Base-by-base conservation (phyloP, 805 yeast genomes). In the Maudiozyma turicensis region DNA sequence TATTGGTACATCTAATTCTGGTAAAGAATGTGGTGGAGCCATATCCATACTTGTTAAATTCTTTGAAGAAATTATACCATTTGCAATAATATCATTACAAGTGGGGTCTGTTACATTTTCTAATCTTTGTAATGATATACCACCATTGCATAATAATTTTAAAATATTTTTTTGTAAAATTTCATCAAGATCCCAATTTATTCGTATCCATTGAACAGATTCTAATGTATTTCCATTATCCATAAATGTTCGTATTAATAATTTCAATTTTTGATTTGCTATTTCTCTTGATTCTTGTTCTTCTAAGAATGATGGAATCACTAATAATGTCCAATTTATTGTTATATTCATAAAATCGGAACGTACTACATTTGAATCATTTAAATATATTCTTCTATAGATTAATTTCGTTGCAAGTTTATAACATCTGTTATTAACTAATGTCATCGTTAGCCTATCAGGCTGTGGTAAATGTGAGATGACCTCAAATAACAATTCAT, bases 101-200 rank as follows among this genome's bases (percentile, higher is more conserved):
- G 52, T 42, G 26, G 73, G 71, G 42, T 69, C 69, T 1, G 73
- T 71, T 9, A 72, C 65, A 52, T 71, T 72, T 55, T 72, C 75
- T 39, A 72, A 49, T 37, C 70, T 51, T 45, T 57, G 57, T 11
- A 71, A 52, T 20, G 70, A 61, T 31, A 54, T 50, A 2, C 69
- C 67, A 29, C 59, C 48, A 5, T 55, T 49, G 28, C 69, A 59
- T 9, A 71, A 45, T 3, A 64, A 34, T 3, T 49, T 47, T 4
- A 71, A 47, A n/a, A 72, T 59, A 14, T 49, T 46, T 42, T 49
- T 58, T 51, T 71, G 75, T 11, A 62, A 47, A 1, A 40, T 41
- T 1, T 66, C 48, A 46, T 67, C 66, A 31, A 71, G 54, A 56
- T 72, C 75, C 75, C 75, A 72, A 51, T 71, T 72, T 39, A 72